Evolutionary conservation across 805 yeast genomes (phyloP).

Genomic region (Debaryomyces tyrocola): DNA sequence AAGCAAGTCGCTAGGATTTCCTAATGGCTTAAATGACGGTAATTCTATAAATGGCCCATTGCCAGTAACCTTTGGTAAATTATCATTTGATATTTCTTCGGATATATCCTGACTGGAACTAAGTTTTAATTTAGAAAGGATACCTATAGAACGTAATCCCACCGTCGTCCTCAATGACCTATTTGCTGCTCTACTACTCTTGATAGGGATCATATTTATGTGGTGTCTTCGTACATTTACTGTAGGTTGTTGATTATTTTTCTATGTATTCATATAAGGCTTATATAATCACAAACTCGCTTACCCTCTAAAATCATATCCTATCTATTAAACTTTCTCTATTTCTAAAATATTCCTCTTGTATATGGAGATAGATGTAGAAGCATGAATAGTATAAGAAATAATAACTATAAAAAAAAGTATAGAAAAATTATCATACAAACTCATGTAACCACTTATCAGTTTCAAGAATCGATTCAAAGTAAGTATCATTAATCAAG

Average conservation of each 20-base stretch:
- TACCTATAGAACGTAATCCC: neutral
- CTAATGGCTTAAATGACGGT: slow-evolving; percentile 42
- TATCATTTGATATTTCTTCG: slow-evolving; percentile 9
- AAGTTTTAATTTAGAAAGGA: neutral
- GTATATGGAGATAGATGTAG: no score
- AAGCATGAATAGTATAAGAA: no score
- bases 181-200: neutral
- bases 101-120: slow-evolving; percentile 1
- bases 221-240: neutral
- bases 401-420: neutral
- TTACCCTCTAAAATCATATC: no score
- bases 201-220: neutral
- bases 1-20: slow-evolving; percentile 36
- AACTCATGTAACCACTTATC: slow-evolving; percentile 30
- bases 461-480: slow-evolving; percentile 23
- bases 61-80: slow-evolving; percentile 40
- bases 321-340: no score
- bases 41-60: slow-evolving; percentile 47
- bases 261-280: neutral
- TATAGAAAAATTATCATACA: slow-evolving; percentile 11
- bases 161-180: neutral
- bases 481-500: slow-evolving; percentile 23
- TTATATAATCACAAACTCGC: neutral
- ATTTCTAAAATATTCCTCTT: no score
- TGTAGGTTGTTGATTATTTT: neutral